Conservation (phyloP, 345 rosid genomes). For the Bruguiera gymnorhiza region DNA sequence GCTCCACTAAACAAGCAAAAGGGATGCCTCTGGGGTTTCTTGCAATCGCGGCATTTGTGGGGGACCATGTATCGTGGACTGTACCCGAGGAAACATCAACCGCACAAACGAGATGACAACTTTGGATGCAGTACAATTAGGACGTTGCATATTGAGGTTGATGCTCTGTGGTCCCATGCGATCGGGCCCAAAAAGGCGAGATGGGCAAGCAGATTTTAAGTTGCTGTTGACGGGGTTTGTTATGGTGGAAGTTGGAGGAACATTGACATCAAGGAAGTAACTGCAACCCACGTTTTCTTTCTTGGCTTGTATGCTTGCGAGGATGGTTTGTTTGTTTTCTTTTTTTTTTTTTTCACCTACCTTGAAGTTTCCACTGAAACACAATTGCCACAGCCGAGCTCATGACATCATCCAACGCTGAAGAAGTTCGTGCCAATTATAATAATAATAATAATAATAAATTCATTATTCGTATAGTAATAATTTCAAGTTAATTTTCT, state of each 20-base stretch:
- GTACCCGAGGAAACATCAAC: neutral
- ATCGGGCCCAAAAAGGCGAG: too few relatives aligned
- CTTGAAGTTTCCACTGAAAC: conserved; percentile 13
- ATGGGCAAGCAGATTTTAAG: neutral
- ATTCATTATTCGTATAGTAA: too few relatives aligned
- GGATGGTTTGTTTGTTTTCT: too few relatives aligned
- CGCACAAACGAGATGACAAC: too few relatives aligned
- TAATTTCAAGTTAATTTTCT: too few relatives aligned
- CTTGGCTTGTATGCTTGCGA: too few relatives aligned
- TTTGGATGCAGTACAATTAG: too few relatives aligned
- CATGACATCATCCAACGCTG: neutral
- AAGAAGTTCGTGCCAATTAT: too few relatives aligned
- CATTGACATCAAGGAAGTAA: conserved; percentile 24
- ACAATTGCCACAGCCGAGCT: conserved; percentile 12
- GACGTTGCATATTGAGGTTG: too few relatives aligned
- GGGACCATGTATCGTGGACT: conserved; percentile 1
- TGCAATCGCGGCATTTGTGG: conserved; percentile 14
- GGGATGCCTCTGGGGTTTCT: neutral
- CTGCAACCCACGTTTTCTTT: neutral
- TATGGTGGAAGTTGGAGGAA: conserved; percentile 39
- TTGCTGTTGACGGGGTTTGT: conserved; percentile 23
- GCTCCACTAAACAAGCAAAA: too few relatives aligned
- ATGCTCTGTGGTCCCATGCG: too few relatives aligned
- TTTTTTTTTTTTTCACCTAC: neutral
- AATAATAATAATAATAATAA: too few relatives aligned